Evolutionary conservation across 2,329 filamentous ascomycete genomes (phyloP), one percentile per base, ranked within the genome.

Genomic region (Claviceps citrina): DNA sequence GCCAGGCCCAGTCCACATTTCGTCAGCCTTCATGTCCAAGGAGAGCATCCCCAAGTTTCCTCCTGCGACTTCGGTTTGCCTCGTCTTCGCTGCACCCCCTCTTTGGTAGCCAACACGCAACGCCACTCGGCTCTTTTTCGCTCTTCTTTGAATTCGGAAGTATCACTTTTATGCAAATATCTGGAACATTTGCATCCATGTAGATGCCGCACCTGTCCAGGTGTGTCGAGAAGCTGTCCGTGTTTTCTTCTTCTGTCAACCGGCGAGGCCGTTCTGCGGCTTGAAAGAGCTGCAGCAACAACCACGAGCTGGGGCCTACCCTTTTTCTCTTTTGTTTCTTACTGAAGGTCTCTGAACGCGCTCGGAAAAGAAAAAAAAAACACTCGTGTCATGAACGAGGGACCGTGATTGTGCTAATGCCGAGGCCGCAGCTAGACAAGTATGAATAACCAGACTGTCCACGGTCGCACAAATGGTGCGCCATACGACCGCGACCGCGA

Each of bases 401-500:
- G 24, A 41, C n/a, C n/a, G 24, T 38, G 26, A n/a, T 31, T 32
- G 24, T 39, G 33, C 45, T 46, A 26, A 42, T 36, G 31, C 25
- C 3, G 22, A 32, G n/a, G 32, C n/a, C 24, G 22, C 27, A 37
- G 31, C 41, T 41, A 48, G 47, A 48, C 44, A 38, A 59, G 44
- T 47, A 70, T 70, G 67, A 70, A 69, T 50, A 65, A 55, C 55
- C 63, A 65, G 47, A 60, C 59, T 44, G 55, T 63, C 42, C 64
- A 66, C 54, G 56, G 55, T 49, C 58, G 55, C 47, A 50, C 52
- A 51, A 55, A 57, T 53, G 56, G 54, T 47, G 49, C 55, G 53
- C 59, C 54, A 43, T 69, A 65, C 56, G 65, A 69, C 49, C 62
- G 64, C 55, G 66, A 68, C 42, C 65, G 62, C 55, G 60, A 68